These are phyloP conservation scores for Arthrobotrys sphaeroides DNA, from an alignment of 2,329 filamentous ascomycete species.

Conservation along the genomic window DNA sequence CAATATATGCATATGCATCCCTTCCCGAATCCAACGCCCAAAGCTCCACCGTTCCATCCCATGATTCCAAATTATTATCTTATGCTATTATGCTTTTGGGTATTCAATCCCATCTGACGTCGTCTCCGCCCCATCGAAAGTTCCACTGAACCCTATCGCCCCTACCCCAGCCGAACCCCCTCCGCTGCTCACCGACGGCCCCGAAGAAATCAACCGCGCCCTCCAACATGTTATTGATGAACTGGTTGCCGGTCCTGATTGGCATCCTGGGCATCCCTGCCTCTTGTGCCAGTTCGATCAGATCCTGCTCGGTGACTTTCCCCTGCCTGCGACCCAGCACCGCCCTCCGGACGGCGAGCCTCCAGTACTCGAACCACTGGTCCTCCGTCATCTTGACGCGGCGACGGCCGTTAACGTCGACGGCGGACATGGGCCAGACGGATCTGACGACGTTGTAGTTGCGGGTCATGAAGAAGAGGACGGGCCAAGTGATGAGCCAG, in stretches of 20 bases:
- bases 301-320: conserved; percentile 69
- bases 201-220: conserved; percentile 32
- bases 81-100: background rate
- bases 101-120: conserved; percentile 32
- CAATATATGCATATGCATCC: too few relatives aligned
- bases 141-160: conserved; percentile 24
- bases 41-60: conserved; percentile 21
- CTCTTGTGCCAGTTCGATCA: conserved; percentile 63
- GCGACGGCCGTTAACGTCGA: conserved; percentile 30
- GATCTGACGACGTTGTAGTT: conserved; percentile 72
- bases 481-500: conserved; percentile 76
- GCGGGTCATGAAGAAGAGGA: conserved; percentile 73
- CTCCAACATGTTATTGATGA: conserved; percentile 29
- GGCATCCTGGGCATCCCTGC: conserved; percentile 60
- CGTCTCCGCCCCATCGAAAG: conserved; percentile 36
- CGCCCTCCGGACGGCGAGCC: conserved; percentile 68
- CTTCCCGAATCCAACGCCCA: conserved; percentile 31
- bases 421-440: conserved; percentile 65
- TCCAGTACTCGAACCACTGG: conserved; percentile 73
- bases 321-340: conserved; percentile 69
- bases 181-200: conserved; percentile 40
- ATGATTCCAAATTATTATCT: conserved; percentile 2
- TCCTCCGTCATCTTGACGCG: conserved; percentile 62
- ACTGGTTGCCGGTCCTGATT: conserved; percentile 42
- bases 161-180: conserved; percentile 35